Evolutionary conservation across 2,329 filamentous ascomycete genomes (phyloP), one percentile per base, ranked within the genome.

Genomic region (Pestalotiopsis sp.): DNA sequence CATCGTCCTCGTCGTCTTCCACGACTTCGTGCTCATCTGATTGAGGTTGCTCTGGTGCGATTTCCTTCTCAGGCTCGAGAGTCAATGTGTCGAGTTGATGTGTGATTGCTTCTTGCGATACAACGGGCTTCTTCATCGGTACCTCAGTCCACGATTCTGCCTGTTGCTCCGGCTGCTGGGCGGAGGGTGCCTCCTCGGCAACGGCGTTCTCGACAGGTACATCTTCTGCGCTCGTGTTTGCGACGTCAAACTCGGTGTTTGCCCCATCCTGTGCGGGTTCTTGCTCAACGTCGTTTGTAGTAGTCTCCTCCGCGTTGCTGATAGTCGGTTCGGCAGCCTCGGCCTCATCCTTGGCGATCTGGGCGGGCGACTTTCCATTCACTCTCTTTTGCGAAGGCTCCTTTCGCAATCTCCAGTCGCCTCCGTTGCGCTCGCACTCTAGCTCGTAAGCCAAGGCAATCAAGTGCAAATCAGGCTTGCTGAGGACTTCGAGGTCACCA

Each of bases 401-500:
- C 68, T 88, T 93, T 70, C 95, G 87, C 79, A 98, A 76, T 69
- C 95, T 88, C 92, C 93, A 97, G 78, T 97, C 91, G 2, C 95
- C 95, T n/a, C 91, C 90, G 78, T 97, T 97, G 69, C 91, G 86
- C 83, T 98, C 95, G 75, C 93, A 92, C 75, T 98, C 95, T n/a
- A 98, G 79, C 79, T 99, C 96, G 79, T 98, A 98, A 1, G 94
- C 92, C 67, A 99, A 84, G 9, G 95, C 96, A 76, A 98, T 84
- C 55, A 99, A 87, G 73, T 97, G 92, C 70, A 98, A 84, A 89
- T 99, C 96, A 1, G 94, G 92, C 77, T 88, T 90, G 81, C 95
- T 98, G 69, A 99, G 83, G 0, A 98, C 95, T 12, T 92, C 89
- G 71, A 95, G 86, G 79, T 99, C 96, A 67, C 96, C 96, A 0